These are phyloP conservation scores for Arctostaphylos glauca DNA, from an alignment of 148 eudicot genomes.

Conservation along the genomic window DNA sequence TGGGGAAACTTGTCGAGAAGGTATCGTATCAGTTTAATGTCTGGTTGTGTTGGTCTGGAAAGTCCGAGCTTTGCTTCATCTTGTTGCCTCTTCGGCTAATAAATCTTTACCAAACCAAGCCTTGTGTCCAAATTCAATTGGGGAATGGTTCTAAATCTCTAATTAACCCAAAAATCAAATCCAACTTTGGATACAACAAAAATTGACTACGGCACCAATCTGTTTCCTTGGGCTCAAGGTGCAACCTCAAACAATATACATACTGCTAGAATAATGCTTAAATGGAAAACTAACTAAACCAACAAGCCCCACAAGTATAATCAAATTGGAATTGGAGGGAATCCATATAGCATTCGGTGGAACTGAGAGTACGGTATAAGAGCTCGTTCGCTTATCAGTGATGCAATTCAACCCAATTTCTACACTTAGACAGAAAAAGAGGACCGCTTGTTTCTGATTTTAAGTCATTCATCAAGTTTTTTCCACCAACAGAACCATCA, in stretches of 20 bases:
- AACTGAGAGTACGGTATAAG: too few relatives aligned
- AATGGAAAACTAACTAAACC: not conserved
- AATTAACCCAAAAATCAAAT: not conserved
- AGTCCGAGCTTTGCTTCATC: too few relatives aligned
- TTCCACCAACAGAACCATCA: not conserved
- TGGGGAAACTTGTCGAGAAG: not conserved
- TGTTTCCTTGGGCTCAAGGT: not conserved
- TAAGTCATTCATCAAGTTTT: not conserved
- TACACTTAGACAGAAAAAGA: too few relatives aligned
- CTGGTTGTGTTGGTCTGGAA: not conserved
- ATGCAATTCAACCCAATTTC: too few relatives aligned
- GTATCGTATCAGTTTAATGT: not conserved
- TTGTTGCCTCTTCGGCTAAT: not conserved
- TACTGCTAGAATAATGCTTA: not conserved
- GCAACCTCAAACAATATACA: not conserved
- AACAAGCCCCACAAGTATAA: not conserved
- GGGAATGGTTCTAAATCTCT: not conserved
- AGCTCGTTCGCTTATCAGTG: too few relatives aligned
- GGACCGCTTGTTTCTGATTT: not conserved
- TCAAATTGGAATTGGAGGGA: not conserved
- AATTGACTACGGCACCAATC: not conserved
- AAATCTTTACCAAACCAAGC: not conserved
- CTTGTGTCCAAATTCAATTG: not conserved
- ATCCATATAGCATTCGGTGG: too few relatives aligned
- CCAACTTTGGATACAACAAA: not conserved